Base-by-base conservation (phyloP, 139 green algal genomes). In the Coelastrella sp. region DNA sequence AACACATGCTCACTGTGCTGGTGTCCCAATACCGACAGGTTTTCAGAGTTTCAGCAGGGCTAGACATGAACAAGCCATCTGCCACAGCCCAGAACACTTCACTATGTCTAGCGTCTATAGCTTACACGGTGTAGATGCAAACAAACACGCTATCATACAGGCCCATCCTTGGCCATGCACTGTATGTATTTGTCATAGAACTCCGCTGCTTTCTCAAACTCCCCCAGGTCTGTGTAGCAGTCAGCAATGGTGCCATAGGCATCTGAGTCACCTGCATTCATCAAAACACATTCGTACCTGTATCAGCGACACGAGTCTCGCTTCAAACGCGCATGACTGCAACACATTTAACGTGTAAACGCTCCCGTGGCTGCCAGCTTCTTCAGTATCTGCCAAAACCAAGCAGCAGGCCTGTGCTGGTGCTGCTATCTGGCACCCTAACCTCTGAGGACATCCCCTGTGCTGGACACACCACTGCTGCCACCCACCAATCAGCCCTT, bases 181-280 rank as follows among this genome's bases (percentile, higher is more conserved):
- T 90, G 74, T 66, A 91, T 91, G 88, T 91, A 98, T 81, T 95
- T 96, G 92, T 98, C 97, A 91, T 99, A 99, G 89, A 94, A 98
- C 32, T 94, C 73, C 14, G 97, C 97, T 7, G 97, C 97, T 90
- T 97, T 96, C 79, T 99, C 97, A 92, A 99, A 98, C 68, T 99
- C 95, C 7, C 95, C 96, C 89, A 99, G 93, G 75, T 99, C 97
- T 57, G 97, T 98, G 94, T 98, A 98, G 80, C 97, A 97, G 93
- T 99, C 97, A 14, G 97, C 97, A 88, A 99, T 99, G 78, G 94
- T 97, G 65, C 97, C 97, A 79, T 97, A 99, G 2, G 84, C 84
- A 74, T 89, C 84, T 59, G 84, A 59, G 59, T 89, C 84, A 80
- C 84, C 81, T 87, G 83, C 5, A 57, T 17, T 14, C 8, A 59